A percentile compares a stretch with the other conserved stretches of the same genome.
phyloP scores from a whole-genome alignment of 2,329 filamentous ascomycete species.

The Chrysosporium keratinophilum region DNA sequence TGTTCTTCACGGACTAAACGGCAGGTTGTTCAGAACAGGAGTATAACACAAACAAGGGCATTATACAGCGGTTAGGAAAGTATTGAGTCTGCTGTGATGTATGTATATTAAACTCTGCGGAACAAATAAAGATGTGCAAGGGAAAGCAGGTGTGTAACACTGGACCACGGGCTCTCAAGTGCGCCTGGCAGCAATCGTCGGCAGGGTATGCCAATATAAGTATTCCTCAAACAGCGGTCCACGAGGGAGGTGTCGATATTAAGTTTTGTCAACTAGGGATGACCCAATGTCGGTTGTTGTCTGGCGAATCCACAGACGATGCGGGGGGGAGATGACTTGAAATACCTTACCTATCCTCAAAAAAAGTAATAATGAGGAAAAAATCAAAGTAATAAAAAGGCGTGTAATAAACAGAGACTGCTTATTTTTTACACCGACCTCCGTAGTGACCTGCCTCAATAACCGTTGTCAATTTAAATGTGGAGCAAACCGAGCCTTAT shows the following conservation, averaged over 20 bases:
- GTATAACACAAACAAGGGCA: neutral
- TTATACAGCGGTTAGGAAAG: neutral
- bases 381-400: neutral
- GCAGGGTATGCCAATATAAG: conserved; percentile 11
- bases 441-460: conserved; percentile 8
- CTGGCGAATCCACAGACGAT: conserved; percentile 9
- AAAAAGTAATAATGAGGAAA: conserved; percentile 2
- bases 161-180: conserved; percentile 6
- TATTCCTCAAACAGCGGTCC: conserved; percentile 6
- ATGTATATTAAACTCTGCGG: conserved; percentile 4
- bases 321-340: conserved; percentile 7
- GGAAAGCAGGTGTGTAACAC: conserved; percentile 1
- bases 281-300: conserved; percentile 7
- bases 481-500: conserved; percentile 17
- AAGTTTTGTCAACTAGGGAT: conserved; percentile 9
- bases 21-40: neutral
- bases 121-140: conserved; percentile 3
- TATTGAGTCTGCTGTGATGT: neutral
- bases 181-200: conserved; percentile 5
- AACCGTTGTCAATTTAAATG: conserved; percentile 14
- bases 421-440: conserved; percentile 4
- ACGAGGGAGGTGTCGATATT: conserved; percentile 7
- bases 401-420: conserved; percentile 4
- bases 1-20: neutral
- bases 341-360: conserved; percentile 1